These are phyloP conservation scores for Phytopythium aichiense DNA, from an alignment of 352 stramenopile genomes.

Conservation along the genomic window DNA sequence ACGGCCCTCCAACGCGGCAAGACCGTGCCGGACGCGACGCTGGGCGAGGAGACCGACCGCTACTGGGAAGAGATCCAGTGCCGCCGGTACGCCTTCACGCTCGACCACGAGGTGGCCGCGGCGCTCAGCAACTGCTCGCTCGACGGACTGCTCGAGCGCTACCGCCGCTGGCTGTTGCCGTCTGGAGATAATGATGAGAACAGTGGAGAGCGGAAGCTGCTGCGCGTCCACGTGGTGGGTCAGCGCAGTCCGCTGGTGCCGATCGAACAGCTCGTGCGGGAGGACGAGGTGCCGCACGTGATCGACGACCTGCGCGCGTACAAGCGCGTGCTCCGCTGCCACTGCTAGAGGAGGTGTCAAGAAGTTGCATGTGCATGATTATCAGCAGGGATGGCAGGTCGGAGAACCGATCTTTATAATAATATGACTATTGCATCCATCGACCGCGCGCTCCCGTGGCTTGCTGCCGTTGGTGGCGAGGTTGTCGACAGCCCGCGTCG, in stretches of 20 bases:
- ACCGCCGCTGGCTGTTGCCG: constrained; percentile 48
- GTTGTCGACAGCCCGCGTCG: no score
- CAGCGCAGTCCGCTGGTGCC: constrained; percentile 56
- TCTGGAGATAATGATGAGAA: neutral
- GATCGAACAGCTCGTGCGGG: constrained; percentile 49
- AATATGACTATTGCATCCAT: neutral
- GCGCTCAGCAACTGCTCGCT: constrained; percentile 40
- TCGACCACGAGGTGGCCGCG: constrained; percentile 38
- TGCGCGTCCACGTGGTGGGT: constrained; percentile 74
- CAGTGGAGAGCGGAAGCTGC: constrained; percentile 14
- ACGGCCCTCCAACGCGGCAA: constrained; percentile 39
- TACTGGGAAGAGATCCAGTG: constrained; percentile 78
- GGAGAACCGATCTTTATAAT: neutral
- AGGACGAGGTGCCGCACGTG: constrained; percentile 44
- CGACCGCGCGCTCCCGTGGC: no score
- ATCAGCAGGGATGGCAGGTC: neutral
- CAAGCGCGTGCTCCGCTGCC: constrained; percentile 52
- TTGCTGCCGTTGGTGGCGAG: neutral
- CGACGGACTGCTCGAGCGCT: constrained; percentile 35
- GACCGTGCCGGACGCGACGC: constrained; percentile 37
- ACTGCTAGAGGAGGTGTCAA: constrained; percentile 24
- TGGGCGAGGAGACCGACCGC: constrained; percentile 52
- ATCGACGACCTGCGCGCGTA: constrained; percentile 56
- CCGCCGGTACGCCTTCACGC: constrained; percentile 56
- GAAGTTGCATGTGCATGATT: neutral